phyloP scores from a whole-genome alignment of 768 basidiomycete species.

The Ephemerocybe angulata region DNA sequence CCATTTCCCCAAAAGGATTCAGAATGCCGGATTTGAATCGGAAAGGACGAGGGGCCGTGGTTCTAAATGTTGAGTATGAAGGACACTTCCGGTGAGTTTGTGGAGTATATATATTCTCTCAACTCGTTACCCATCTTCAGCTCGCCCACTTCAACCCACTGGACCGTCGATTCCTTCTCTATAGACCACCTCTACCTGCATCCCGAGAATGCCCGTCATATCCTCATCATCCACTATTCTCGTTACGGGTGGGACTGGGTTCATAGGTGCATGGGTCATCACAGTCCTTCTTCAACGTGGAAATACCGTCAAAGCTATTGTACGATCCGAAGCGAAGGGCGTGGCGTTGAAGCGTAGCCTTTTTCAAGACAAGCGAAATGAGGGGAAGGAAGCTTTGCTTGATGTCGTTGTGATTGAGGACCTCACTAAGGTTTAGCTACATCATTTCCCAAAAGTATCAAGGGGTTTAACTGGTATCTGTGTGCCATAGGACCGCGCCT shows the following conservation, averaged over 20 bases:
- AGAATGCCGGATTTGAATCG: no score
- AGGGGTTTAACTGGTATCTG: not conserved
- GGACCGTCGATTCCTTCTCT: no score
- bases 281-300: slow-evolving; percentile 25
- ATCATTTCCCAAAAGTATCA: not conserved
- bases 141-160: no score
- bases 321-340: slow-evolving; percentile 23
- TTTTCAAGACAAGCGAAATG: slow-evolving; percentile 9
- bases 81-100: no score
- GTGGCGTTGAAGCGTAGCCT: slow-evolving; percentile 19
- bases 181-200: not conserved
- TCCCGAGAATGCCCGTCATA: not conserved
- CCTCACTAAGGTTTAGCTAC: slow-evolving; percentile 36
- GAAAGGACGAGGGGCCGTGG: no score
- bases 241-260: slow-evolving; percentile 29
- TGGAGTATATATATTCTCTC: no score
- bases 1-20: no score
- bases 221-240: slow-evolving; percentile 17
- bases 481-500: slow-evolving; percentile 51
- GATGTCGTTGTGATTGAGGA: slow-evolving; percentile 70
- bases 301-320: slow-evolving; percentile 26
- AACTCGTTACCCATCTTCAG: no score
- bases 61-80: no score
- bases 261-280: slow-evolving; percentile 28
- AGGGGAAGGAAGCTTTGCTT: slow-evolving; percentile 38